Evolutionary conservation across 2,329 filamentous ascomycete genomes (phyloP).

Genomic region (Cucurbitaria berberidis): DNA sequence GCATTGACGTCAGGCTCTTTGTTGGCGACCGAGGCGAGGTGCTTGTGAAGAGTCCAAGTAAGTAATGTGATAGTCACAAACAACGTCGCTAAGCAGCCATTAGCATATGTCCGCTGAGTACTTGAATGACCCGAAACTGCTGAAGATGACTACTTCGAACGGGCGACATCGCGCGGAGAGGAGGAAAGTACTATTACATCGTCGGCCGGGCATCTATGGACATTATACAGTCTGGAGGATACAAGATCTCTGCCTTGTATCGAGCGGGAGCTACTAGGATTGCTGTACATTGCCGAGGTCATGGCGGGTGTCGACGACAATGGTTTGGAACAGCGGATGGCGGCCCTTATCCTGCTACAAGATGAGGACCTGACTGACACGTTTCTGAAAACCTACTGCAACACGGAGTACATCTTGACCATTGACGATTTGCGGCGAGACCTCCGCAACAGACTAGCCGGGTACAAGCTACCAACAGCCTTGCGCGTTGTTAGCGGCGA

Average conservation of each 20-base stretch:
- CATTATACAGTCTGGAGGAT: slow-evolving; percentile 63
- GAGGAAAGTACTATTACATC: slow-evolving; percentile 59
- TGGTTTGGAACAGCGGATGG: slow-evolving; percentile 62
- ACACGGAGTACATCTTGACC: slow-evolving; percentile 33
- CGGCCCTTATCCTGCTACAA: slow-evolving; percentile 57
- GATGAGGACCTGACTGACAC: slow-evolving; percentile 35
- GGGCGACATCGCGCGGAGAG: slow-evolving; percentile 51
- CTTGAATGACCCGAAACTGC: slow-evolving; percentile 53
- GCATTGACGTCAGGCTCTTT: slow-evolving; percentile 50
- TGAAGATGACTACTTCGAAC: slow-evolving; percentile 57
- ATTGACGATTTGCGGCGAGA: slow-evolving; percentile 54
- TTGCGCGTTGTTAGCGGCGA: slow-evolving; percentile 53
- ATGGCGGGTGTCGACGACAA: slow-evolving; percentile 61
- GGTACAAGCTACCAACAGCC: slow-evolving; percentile 59
- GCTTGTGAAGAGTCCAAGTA: slow-evolving; percentile 47
- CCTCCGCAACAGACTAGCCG: slow-evolving; percentile 52
- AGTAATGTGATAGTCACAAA: not conserved
- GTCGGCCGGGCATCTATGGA: slow-evolving; percentile 60
- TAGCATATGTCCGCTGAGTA: slow-evolving; percentile 52
- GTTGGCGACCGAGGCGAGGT: slow-evolving; percentile 59
- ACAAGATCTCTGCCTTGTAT: slow-evolving; percentile 62
- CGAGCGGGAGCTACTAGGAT: slow-evolving; percentile 58
- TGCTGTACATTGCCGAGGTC: slow-evolving; percentile 58
- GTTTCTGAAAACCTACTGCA: slow-evolving; percentile 21
- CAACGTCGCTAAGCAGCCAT: not conserved